Evolutionary conservation across 2,329 filamentous ascomycete genomes (phyloP), one percentile per base, ranked within the genome.

Genomic region (Lachnellula cervina): DNA sequence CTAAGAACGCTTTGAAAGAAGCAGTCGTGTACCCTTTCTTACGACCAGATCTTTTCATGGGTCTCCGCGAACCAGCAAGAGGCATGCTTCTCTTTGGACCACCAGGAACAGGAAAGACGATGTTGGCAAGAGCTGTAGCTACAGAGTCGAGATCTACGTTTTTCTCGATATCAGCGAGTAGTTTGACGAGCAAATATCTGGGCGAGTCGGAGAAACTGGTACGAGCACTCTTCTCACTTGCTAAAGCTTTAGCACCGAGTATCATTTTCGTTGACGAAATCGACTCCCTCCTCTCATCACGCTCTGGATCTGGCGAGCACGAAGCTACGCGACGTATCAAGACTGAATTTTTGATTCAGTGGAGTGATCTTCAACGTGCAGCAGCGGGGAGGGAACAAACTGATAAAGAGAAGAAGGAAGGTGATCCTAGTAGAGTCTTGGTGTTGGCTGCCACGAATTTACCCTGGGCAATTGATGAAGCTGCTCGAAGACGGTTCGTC

Each of bases 231-330:
- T 99, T 99, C 70, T 83, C 84, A 0, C 76, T 97, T n/a, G 92
- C 94, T 5, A 95, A 95, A 70, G 80, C 84, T 37, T 79, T 97
- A 45, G 91, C 94, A 0, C 94, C 94, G 0, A 94, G 89, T 59
- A 97, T 99, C 69, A 97, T 99, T 56, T 99, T 99, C 64, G 91
- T 99, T 4, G 94, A 99, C 67, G 94, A 99, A 70, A 99, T 99
- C 60, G 94, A 99, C 70, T 96, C 92, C 0, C 76, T 99, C 0
- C 79, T 99, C 0, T 96, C 91, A 0, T 84, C 91, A 16, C 80
- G 94, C 51, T 89, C 88, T 6, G 89, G 90, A 0, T 86, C 86
- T 3, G 87, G 89, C 1, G 94, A 97, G 68, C 89, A 97, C 65
- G 94, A 99, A 73, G 90, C 94, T 0, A 96, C 91, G 0, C 80